These are phyloP conservation scores for Discostella stelligera DNA, from an alignment of 352 stramenopile species.

Conservation along the genomic window DNA sequence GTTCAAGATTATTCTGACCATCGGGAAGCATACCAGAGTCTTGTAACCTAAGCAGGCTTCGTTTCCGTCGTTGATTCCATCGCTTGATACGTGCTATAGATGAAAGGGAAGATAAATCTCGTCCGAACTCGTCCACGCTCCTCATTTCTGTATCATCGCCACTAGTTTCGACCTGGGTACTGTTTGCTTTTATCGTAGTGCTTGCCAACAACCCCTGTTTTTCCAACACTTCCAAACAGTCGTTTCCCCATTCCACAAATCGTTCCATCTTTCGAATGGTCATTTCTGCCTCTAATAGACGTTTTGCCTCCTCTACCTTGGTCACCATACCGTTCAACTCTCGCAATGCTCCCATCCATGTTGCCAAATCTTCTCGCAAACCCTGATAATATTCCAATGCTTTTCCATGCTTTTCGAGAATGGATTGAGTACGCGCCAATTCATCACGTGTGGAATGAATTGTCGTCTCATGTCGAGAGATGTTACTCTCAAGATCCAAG, in stretches of 20 bases:
- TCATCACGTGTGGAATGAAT: constrained; percentile 44
- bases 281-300: constrained; percentile 39
- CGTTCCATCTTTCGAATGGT: constrained; percentile 29
- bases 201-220: constrained; percentile 39
- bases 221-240: constrained; percentile 50
- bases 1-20: neutral
- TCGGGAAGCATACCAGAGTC: neutral
- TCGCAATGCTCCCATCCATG: constrained; percentile 66
- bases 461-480: constrained; percentile 48
- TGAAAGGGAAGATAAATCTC: constrained; percentile 63
- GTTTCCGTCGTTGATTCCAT: constrained; percentile 25
- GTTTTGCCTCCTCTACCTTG: constrained; percentile 41
- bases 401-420: constrained; percentile 44
- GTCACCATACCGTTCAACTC: constrained; percentile 60
- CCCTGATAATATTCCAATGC: constrained; percentile 73
- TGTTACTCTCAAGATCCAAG: constrained; percentile 47
- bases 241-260: constrained; percentile 54
- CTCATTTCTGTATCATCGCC: neutral
- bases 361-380: constrained; percentile 52
- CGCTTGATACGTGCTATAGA: constrained; percentile 53
- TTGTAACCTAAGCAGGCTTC: constrained; percentile 9
- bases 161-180: neutral
- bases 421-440: constrained; percentile 29
- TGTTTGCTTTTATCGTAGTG: constrained; percentile 42
- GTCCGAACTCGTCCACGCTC: constrained; percentile 76